phyloP scores from a whole-genome alignment of 345 rosid species.

The Hibiscus mutabilis region DNA sequence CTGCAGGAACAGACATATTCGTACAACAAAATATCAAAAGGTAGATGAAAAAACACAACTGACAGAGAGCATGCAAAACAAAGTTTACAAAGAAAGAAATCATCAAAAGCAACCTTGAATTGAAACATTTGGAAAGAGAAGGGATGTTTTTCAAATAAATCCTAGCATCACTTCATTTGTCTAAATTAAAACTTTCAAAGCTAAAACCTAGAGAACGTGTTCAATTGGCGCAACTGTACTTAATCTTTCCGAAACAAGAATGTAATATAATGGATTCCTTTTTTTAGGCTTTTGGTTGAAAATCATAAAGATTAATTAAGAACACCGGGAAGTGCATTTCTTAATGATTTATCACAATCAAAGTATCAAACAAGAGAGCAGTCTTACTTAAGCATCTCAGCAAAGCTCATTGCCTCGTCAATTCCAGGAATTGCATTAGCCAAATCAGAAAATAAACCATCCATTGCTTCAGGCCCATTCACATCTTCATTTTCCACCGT shows the following conservation, averaged over 20 bases:
- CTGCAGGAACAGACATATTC: constrained; percentile 28
- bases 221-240: background rate
- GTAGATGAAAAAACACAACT: background rate
- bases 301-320: background rate
- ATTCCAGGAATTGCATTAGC: constrained; percentile 98
- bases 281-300: background rate
- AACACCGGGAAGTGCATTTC: background rate
- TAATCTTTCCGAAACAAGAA: background rate
- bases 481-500: constrained; percentile 70
- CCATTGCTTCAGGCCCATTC: constrained; percentile 74
- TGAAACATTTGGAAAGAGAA: background rate
- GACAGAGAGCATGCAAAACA: background rate
- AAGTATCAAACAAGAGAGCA: background rate
- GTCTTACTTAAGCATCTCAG: constrained; percentile 92
- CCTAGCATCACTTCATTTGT: background rate
- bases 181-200: background rate
- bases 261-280: background rate
- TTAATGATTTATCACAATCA: background rate
- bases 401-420: constrained; percentile 99
- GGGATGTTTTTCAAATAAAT: background rate
- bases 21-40: constrained; percentile 6
- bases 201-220: background rate
- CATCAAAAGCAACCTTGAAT: too few species aligned
- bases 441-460: constrained; percentile 76
- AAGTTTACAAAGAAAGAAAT: background rate